Conservation (phyloP, 1,284 basidiomycete species). For the Laetiporus sulphureus region DNA sequence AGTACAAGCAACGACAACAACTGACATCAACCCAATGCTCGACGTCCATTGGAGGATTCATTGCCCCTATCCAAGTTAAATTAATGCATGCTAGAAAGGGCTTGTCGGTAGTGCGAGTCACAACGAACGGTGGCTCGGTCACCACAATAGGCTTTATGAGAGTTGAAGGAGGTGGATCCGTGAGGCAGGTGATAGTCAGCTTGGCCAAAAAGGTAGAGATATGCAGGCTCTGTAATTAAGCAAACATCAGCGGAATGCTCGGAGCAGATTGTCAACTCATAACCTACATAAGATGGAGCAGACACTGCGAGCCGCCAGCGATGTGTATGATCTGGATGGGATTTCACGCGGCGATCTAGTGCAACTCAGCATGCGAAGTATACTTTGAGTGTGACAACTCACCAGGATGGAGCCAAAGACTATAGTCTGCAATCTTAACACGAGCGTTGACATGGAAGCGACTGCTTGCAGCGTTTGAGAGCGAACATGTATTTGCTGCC, state of each 20-base stretch:
- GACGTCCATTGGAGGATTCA: constrained; percentile 37
- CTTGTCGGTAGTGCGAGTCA: constrained; percentile 46
- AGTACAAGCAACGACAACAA: neutral
- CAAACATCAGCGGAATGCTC: no score
- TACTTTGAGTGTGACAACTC: constrained; percentile 12
- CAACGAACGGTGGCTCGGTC: constrained; percentile 49
- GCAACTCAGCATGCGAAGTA: constrained; percentile 4
- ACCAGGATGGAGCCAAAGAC: constrained; percentile 56
- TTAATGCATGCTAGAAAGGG: constrained; percentile 62
- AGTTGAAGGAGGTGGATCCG: constrained; percentile 31
- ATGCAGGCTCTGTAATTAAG: constrained; percentile 49
- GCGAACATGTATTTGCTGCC: no score
- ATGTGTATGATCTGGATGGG: constrained; percentile 41
- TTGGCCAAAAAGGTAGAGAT: constrained; percentile 46
- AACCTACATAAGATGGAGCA: constrained; percentile 63
- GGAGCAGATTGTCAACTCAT: constrained; percentile 3
- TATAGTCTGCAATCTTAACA: constrained; percentile 55
- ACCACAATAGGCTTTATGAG: constrained; percentile 29
- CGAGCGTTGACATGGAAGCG: constrained; percentile 66
- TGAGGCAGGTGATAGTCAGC: constrained; percentile 40
- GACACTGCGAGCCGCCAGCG: constrained; percentile 67
- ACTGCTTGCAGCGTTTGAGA: constrained; percentile 24
- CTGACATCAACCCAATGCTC: constrained; percentile 76
- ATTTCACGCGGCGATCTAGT: constrained; percentile 36
- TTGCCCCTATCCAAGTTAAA: constrained; percentile 40